Base-by-base conservation (phyloP, 2,329 filamentous ascomycete genomes). In the Nothomitra cinnamomea region DNA sequence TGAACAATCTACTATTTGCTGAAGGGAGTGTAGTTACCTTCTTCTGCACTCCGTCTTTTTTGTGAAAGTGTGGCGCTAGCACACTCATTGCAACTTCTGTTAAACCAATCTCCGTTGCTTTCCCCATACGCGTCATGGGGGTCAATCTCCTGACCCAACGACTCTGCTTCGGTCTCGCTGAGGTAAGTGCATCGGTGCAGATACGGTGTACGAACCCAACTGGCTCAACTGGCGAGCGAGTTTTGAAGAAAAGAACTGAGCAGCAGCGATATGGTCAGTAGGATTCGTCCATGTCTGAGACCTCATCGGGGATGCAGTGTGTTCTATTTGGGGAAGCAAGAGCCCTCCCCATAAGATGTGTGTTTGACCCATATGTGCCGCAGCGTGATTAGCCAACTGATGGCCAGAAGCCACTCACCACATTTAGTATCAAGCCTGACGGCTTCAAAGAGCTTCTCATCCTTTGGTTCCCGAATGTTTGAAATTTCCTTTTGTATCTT, bases 401-500 rank as follows among this genome's bases (percentile, higher is more conserved):
- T 13, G 41, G 13, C n/a, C 5, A 32, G 28, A 4, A 32, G 25
- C 2, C 21, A 61, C 72, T 63, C 64, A 76, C 74, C 67, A 63
- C 74, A 77, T 52, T 75, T 74, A 53, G 77, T 72, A 32, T 79
- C 73, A 45, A 80, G 59, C 58, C 69, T 73, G 56, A 79, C 65
- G 7, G 71, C 67, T 54, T 70, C 70, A 61, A 79, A 79, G 15
- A 74, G 65, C 54, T 71, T 70, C 55, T 71, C 69, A 24, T 64
- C 66, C 53, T 63, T 61, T 56, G 72, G 71, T 58, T 69, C 72
- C 56, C 76, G 79, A 60, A 88, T 75, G 1, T 70, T 72, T 25
- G 74, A 75, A n/a, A 92, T 66, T 66, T 92, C 87, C 62, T 79
- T 80, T 59, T 78, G 65, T 59, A 92, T 86, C 25, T 80, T 76